Evolutionary conservation across 106 monocot genomes (phyloP), one percentile per base, ranked within the genome.

Genomic region (Dactylorhiza incarnata): DNA sequence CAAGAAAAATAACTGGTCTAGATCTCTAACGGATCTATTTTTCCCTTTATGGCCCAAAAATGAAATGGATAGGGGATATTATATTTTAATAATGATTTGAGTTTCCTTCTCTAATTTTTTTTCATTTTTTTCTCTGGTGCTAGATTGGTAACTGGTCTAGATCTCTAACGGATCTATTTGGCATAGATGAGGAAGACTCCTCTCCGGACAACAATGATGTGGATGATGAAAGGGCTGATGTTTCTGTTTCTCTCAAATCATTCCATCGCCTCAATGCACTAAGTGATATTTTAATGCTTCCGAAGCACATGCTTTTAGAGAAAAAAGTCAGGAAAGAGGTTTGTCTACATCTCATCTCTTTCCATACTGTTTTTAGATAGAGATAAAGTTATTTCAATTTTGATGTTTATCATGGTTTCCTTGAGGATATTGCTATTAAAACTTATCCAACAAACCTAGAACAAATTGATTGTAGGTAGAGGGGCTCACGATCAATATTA

Each of bases 71-170:
- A 50, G 0, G 7, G 50, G 50, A 50, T 50, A 13, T 50, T 7
- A 2, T 50, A 13, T 50, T 50, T 50, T 50, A 50, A 13, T 5
- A 50, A 7, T 13, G 1, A 13, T 9, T 50, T 13, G 50, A 50
- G 50, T 50, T 50, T 50, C 49, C 12, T 50, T 13, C 50, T 1
- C 50, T 50, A 37, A 15, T 52, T 58, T 58, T 17, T 58, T 17
- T 58, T 58, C 15, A 59, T 19, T 49, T 11, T 73, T 52, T 45
- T 52, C 16, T 53, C 20, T 72, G 50, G 7, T 81, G 55, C 68
- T 81, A 97, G 97, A 89, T 97, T 86, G 96, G 96, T 14, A 91
- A 80, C 84, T 97, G 96, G 96, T 93, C 91, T 48, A 85, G 93
- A 83, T 84, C 84, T 79, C 86, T 97, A 29, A 87, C 78, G 23